Evolutionary conservation across 805 yeast species (phyloP).

Genomic region (Pichia nanzhaoensis): DNA sequence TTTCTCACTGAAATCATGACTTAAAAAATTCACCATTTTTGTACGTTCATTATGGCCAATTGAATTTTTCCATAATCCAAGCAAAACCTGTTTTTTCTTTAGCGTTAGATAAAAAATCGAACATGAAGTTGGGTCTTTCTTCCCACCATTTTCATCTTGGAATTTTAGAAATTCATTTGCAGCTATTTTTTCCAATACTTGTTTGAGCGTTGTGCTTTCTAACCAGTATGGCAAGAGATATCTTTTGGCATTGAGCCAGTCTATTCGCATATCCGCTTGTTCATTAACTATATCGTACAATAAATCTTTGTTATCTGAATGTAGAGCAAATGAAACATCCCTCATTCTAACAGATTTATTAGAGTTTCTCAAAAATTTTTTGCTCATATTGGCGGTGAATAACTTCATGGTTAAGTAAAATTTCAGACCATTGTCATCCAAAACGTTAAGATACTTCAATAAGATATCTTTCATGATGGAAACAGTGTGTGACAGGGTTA

Average conservation of each 20-base stretch:
- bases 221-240: conserved; percentile 73
- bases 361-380: conserved; percentile 15
- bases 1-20: conserved; percentile 64
- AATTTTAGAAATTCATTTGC: conserved; percentile 51
- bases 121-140: conserved; percentile 64
- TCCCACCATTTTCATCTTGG: conserved; percentile 36
- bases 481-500: conserved; percentile 65
- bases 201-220: conserved; percentile 37
- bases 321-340: conserved; percentile 83
- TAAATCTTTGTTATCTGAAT: conserved; percentile 70
- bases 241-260: conserved; percentile 55
- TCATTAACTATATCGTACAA: conserved; percentile 44
- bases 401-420: conserved; percentile 67
- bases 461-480: conserved; percentile 55
- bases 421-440: conserved; percentile 63
- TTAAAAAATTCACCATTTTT: conserved; percentile 72
- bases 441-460: conserved; percentile 33
- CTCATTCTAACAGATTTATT: conserved; percentile 53
- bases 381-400: conserved; percentile 39
- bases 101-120: conserved; percentile 74
- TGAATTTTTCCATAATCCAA: conserved; percentile 79
- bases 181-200: conserved; percentile 62
- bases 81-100: conserved; percentile 63
- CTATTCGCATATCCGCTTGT: conserved; percentile 30
- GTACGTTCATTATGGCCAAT: conserved; percentile 72